phyloP scores from a whole-genome alignment of 163 green algal genomes.

The Trebouxiophyceae sp. region DNA sequence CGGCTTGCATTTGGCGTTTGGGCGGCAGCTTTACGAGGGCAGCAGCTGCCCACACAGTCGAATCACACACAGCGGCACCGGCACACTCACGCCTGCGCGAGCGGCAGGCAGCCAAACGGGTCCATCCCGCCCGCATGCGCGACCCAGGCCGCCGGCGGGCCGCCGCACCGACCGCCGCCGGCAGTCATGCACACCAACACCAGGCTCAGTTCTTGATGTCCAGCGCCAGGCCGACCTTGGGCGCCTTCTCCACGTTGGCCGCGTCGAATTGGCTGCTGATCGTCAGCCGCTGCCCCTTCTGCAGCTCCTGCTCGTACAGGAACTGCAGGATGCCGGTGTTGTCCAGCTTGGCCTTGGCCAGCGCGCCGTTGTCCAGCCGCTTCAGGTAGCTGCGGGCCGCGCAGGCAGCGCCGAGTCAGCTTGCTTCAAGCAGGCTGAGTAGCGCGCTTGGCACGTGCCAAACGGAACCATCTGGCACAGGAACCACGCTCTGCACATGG shows the following conservation, averaged over 20 bases:
- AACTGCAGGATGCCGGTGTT: constrained; percentile 31
- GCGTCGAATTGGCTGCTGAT: constrained; percentile 32
- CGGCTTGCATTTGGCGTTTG: no score
- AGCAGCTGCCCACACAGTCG: no score
- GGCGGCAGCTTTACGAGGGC: no score
- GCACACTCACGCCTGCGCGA: no score
- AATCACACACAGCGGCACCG: no score
- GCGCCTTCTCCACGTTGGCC: constrained; percentile 28
- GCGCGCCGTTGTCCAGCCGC: constrained; percentile 23
- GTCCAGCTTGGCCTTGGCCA: constrained; percentile 45
- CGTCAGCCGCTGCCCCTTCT: constrained; percentile 28
- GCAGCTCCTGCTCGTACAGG: constrained; percentile 35
- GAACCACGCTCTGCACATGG: no score
- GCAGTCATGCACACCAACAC: no score
- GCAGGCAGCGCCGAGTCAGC: not conserved
- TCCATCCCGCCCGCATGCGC: no score
- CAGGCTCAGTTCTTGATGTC: constrained; percentile 40
- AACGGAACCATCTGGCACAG: not conserved
- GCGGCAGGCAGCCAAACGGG: no score
- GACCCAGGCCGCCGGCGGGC: no score
- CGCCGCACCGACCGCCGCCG: no score
- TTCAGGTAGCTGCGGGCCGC: constrained; percentile 12
- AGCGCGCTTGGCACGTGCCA: not conserved
- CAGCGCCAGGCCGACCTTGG: constrained; percentile 37
- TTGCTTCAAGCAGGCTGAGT: not conserved